Percentiles rank a stretch among this genome's conserved stretches.
Evolutionary conservation across 1,284 basidiomycete genomes (phyloP).

Genomic region (Ustilago nuda): DNA sequence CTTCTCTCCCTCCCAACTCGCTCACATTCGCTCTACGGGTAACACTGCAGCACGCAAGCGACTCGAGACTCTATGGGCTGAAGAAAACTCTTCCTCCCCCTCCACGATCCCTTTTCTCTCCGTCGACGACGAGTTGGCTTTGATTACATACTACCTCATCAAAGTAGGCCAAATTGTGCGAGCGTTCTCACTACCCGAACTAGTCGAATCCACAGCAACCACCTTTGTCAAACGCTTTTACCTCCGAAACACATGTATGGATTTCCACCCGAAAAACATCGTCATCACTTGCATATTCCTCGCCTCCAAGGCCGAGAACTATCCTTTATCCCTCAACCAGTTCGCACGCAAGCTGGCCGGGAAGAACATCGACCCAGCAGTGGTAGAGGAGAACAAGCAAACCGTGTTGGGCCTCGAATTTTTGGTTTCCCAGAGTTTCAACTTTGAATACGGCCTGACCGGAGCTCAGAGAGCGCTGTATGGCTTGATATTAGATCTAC

Average conservation of each 20-base stretch:
- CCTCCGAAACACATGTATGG: constrained; percentile 97
- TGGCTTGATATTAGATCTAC: constrained; percentile 89
- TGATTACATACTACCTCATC: constrained; percentile 88
- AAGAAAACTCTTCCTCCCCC: constrained; percentile 20
- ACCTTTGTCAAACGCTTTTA: constrained; percentile 97
- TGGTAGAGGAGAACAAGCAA: constrained; percentile 73
- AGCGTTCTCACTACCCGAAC: constrained; percentile 87
- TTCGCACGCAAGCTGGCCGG: constrained; percentile 74
- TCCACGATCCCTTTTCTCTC: constrained; percentile 76
- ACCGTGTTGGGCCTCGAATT: constrained; percentile 95
- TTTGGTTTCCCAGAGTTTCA: constrained; percentile 89
- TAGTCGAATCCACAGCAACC: constrained; percentile 91
- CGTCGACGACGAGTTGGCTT: constrained; percentile 84
- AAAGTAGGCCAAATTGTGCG: constrained; percentile 87
- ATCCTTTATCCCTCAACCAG: constrained; percentile 84
- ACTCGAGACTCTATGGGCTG: constrained; percentile 34
- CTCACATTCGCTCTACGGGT: constrained; percentile 14
- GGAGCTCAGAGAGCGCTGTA: constrained; percentile 88
- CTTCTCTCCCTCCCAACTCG: constrained; percentile 38
- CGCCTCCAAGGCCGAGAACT: constrained; percentile 95
- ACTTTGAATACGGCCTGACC: constrained; percentile 92
- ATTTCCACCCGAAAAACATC: constrained; percentile 97
- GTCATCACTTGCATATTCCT: constrained; percentile 91
- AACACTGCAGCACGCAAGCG: constrained; percentile 32
- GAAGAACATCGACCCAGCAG: constrained; percentile 77